A percentile compares a stretch with the other conserved stretches of the same genome.
phyloP scores from a whole-genome alignment of 108 stramenopile genomes.

The Discostella stelligeroides region DNA sequence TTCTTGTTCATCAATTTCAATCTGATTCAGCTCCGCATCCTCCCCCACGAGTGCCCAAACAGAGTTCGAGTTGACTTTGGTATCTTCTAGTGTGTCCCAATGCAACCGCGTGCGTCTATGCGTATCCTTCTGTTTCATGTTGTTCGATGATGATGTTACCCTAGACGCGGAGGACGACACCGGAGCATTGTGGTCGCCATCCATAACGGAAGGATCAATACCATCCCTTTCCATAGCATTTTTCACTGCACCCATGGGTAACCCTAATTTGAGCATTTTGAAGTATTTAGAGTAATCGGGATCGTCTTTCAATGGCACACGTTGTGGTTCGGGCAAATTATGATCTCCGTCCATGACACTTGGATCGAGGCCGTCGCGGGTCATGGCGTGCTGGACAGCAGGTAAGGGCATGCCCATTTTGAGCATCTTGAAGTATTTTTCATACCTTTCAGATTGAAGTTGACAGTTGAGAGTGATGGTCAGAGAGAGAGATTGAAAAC shows the following conservation, averaged over 20 bases:
- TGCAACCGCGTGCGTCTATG: conserved; percentile 87
- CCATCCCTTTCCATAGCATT: conserved; percentile 89
- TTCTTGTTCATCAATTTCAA: conserved; percentile 86
- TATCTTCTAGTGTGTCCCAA: conserved; percentile 75
- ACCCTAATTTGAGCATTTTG: conserved; percentile 91
- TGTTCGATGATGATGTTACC: conserved; percentile 8
- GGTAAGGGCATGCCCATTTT: conserved; percentile 86
- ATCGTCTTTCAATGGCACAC: conserved; percentile 79
- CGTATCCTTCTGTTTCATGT: conserved; percentile 61
- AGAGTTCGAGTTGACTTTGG: conserved; percentile 72
- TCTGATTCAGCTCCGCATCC: conserved; percentile 70
- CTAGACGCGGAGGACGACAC: conserved; percentile 13
- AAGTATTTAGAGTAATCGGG: conserved; percentile 86
- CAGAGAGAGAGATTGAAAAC: background rate
- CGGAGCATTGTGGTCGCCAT: conserved; percentile 87
- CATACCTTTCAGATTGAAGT: conserved; percentile 31
- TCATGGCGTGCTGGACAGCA: conserved; percentile 89
- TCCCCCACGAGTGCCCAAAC: conserved; percentile 83
- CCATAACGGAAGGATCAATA: conserved; percentile 72
- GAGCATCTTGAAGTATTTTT: conserved; percentile 81
- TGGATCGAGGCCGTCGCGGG: conserved; percentile 80
- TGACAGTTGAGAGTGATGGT: background rate
- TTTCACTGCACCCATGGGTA: conserved; percentile 90
- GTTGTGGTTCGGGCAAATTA: conserved; percentile 56
- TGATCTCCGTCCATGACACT: conserved; percentile 83